phyloP scores from a whole-genome alignment of 2,329 filamentous ascomycete genomes.

The Aspergillus flavus region DNA sequence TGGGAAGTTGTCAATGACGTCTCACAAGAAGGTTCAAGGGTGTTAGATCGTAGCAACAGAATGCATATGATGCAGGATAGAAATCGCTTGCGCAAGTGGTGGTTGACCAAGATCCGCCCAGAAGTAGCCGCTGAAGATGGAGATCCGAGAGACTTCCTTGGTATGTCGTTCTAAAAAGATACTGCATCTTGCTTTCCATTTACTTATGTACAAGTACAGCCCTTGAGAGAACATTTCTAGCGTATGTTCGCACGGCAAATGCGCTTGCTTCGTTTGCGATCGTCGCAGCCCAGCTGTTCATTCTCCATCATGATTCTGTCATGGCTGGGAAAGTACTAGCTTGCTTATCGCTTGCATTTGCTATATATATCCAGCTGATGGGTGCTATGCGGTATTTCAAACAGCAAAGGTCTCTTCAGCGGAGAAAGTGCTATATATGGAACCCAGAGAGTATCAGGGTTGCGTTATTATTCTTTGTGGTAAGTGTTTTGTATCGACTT shows the following conservation, averaged over 20 bases:
- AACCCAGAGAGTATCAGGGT: not conserved
- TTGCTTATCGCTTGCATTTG: slow-evolving; percentile 1
- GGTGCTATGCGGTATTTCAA: not conserved
- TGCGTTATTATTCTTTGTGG: not conserved
- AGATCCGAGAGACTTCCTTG: slow-evolving; percentile 2
- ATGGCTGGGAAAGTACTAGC: slow-evolving; percentile 1
- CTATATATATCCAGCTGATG: not conserved
- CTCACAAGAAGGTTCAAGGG: not conserved
- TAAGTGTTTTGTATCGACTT: not conserved
- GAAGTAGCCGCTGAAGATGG: not conserved
- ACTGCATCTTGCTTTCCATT: not conserved
- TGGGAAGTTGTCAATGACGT: not conserved
- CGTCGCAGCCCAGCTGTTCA: not conserved
- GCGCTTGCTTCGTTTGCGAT: slow-evolving; percentile 3
- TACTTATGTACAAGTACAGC: not conserved
- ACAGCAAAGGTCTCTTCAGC: not conserved
- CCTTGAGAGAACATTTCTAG: slow-evolving; percentile 2
- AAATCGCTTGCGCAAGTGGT: not conserved
- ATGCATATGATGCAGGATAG: too few relatives aligned
- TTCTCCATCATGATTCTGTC: not conserved
- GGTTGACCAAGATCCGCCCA: not conserved
- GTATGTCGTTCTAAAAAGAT: not conserved
- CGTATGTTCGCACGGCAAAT: slow-evolving; percentile 3
- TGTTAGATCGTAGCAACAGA: not conserved
- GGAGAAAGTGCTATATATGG: not conserved